Percentiles rank a stretch among this genome's conserved stretches.
phyloP scores from a whole-genome alignment of 352 stramenopile genomes.

The Phytopythium helicoides region DNA sequence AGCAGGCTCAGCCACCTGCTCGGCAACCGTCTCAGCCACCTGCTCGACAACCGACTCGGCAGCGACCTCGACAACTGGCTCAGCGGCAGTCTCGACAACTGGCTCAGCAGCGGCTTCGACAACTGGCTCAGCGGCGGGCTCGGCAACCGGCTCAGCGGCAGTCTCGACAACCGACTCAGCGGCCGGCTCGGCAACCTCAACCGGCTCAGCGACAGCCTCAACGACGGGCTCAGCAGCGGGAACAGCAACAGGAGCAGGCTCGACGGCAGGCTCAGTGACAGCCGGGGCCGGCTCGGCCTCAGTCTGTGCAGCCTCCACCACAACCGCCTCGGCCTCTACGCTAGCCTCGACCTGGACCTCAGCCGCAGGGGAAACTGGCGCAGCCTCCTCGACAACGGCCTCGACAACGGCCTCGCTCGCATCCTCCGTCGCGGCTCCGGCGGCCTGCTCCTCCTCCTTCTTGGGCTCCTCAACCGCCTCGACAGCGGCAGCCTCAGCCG shows the following conservation, averaged over 20 bases:
- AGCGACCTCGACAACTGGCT: neutral
- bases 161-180: neutral
- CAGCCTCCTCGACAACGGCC: no score
- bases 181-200: no score
- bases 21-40: neutral
- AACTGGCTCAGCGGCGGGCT: neutral
- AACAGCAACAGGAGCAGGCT: no score
- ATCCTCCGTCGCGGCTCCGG: no score
- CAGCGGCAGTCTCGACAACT: neutral
- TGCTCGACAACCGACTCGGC: neutral
- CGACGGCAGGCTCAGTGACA: neutral
- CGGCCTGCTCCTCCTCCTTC: no score
- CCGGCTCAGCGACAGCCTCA: no score
- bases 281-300: neutral
- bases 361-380: no score
- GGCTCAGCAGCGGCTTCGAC: neutral
- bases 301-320: neutral
- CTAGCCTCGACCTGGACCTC: no score
- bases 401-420: no score
- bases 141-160: neutral
- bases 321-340: neutral
- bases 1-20: conserved; percentile 1
- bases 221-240: neutral
- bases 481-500: neutral
- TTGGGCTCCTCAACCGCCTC: neutral